Base-by-base conservation (phyloP, 2,329 filamentous ascomycete genomes). In the Claviceps arundinis region DNA sequence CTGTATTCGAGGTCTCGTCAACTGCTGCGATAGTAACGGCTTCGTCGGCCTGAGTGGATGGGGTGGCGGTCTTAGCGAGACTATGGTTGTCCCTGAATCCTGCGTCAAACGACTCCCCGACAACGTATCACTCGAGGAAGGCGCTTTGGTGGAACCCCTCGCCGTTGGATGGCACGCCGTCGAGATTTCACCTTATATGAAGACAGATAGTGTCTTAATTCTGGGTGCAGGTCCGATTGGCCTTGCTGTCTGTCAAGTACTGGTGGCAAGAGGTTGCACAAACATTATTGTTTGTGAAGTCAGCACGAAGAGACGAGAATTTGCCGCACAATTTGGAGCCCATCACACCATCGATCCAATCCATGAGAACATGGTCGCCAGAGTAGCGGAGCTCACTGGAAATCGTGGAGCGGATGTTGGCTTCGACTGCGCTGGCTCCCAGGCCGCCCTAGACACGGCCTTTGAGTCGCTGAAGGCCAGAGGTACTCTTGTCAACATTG, bases 401-500 rank as follows among this genome's bases (percentile, higher is more conserved):
- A 65, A 69, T 0, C 64, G 67, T 1, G 80, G 80, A 0, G 76
- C 75, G 1, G 75, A 82, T 58, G 68, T 83, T 2, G 75, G 77
- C 0, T 81, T 83, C 55, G 80, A 85, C 56, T 80, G 78, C 37
- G 79, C 80, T 0, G 81, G 81, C 6, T 77, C 82, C 19, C 70
- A 74, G n/a, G 68, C 68, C 1, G 75, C 69, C n/a, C 58, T 75
- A 4, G 61, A 69, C 40, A 60, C 54, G 57, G 78, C 65, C 57
- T 77, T 73, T 42, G 63, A 70, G 19, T 70, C 74, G 0, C 73
- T 80, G 2, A 69, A 72, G 48, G 69, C 72, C 0, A 69, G 75
- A 38, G 81, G 80, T 0, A 77, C 76, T 0, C 70, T 85, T 0
- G 72, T 84, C 2, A 84, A 84, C 55, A 73, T 84, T n/a, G 78